Evolutionary conservation across 306 rosid genomes (phyloP).

Genomic region (Trichosanthes cucumerina): DNA sequence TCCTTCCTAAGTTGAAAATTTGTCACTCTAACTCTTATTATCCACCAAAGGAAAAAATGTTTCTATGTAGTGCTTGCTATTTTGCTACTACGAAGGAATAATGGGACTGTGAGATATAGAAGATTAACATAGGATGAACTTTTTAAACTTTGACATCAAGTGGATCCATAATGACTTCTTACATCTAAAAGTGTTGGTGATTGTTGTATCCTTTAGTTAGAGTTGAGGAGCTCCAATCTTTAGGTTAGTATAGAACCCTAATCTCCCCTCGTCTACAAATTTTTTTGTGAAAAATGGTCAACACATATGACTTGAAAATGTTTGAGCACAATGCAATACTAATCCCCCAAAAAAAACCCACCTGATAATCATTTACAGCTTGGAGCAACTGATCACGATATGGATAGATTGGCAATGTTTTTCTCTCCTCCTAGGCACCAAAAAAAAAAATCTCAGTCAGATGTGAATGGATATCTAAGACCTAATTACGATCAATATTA

Average conservation of each 20-base stretch:
- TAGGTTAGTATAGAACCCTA: background rate
- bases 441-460: constrained; percentile 14
- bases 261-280: background rate
- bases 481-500: background rate
- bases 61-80: background rate
- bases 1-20: background rate
- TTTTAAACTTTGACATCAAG: background rate
- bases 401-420: constrained; percentile 58
- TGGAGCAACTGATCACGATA: constrained; percentile 74
- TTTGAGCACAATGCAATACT: background rate
- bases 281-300: background rate
- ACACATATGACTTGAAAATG: background rate
- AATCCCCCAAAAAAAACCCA: constrained; percentile 3
- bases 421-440: constrained; percentile 58
- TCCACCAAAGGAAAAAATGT: background rate
- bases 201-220: background rate
- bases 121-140: background rate
- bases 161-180: background rate
- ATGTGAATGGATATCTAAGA: background rate
- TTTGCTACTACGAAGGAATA: background rate
- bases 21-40: background rate
- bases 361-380: constrained; percentile 82
- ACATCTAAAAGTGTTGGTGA: background rate
- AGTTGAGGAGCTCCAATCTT: background rate
- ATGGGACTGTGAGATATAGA: background rate